A percentile compares a stretch with the other conserved stretches of the same genome.
These are phyloP conservation scores for Tuber aestivum DNA, from an alignment of 495 filamentous ascomycete species.

Conservation along the genomic window DNA sequence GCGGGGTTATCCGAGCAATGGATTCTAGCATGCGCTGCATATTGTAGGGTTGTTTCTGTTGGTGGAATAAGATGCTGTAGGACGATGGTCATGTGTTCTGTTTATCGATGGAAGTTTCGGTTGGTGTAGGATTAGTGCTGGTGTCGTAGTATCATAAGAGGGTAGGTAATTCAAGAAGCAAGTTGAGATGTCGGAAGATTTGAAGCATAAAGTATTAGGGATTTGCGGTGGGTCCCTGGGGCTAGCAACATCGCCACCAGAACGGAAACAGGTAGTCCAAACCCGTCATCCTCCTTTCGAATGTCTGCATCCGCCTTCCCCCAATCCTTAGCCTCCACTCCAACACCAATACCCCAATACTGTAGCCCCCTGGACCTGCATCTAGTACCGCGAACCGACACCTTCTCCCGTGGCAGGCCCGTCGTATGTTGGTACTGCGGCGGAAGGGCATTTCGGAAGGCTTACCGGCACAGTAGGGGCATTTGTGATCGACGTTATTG, in stretches of 20 bases:
- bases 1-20: background rate
- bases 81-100: background rate
- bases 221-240: background rate
- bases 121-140: background rate
- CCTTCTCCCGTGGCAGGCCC: no score
- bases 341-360: no score
- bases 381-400: background rate
- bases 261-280: no score
- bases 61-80: background rate
- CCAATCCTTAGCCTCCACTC: no score
- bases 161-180: background rate
- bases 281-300: no score
- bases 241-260: no score
- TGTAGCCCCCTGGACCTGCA: background rate
- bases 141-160: background rate
- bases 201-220: background rate
- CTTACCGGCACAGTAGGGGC: no score
- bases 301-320: no score
- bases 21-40: background rate
- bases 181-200: background rate
- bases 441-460: background rate
- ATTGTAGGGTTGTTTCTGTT: background rate
- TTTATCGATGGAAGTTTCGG: background rate
- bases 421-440: background rate
- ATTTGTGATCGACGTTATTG: no score